Conservation (phyloP, 495 filamentous ascomycete genomes). For the Chaetomium fimeti region DNA sequence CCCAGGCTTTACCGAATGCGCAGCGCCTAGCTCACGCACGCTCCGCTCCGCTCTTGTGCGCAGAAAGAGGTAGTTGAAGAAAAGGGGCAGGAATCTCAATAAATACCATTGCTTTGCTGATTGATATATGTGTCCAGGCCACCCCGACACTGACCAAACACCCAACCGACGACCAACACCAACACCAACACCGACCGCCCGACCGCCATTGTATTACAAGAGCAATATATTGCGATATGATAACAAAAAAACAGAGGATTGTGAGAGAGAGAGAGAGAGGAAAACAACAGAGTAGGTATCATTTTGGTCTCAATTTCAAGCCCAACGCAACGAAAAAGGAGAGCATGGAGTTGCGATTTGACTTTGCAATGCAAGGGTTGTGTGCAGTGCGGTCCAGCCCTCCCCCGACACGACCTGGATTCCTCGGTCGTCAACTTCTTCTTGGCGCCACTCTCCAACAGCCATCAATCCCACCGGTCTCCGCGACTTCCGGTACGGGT, state of each 20-base stretch:
- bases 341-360: background rate
- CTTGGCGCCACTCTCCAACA: background rate
- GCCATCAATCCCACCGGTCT: background rate
- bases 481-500: background rate
- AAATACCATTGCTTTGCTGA: background rate
- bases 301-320: background rate
- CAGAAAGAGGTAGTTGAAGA: no score
- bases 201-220: constrained; percentile 8
- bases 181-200: background rate
- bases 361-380: background rate
- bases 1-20: no score
- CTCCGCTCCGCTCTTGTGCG: no score
- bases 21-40: no score
- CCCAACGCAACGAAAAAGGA: background rate
- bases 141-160: background rate
- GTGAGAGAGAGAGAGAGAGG: background rate
- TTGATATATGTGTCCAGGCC: background rate
- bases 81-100: no score
- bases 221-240: constrained; percentile 8
- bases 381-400: background rate
- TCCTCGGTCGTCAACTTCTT: background rate
- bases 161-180: background rate
- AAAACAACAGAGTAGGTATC: background rate
- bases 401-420: background rate
- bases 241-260: background rate